Base-by-base conservation (phyloP, 169 alveolate species). In the Prorocentrum cordatum region DNA sequence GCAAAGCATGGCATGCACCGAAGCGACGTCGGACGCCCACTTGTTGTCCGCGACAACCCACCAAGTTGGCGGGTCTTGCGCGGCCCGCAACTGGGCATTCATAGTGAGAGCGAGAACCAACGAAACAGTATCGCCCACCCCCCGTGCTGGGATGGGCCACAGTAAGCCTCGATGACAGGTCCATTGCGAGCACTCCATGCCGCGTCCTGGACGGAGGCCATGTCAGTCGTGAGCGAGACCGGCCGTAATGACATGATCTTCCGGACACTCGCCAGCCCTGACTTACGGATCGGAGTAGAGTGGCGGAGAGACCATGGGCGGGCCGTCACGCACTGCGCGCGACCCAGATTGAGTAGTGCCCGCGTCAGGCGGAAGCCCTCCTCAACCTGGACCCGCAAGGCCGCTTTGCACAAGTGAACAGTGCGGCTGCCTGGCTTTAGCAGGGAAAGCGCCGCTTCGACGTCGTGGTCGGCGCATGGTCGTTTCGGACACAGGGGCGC, bases 1-100 rank as follows among this genome's bases (percentile, higher is more conserved):
- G 27, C 38, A 42, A 3, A 26, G 12, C 82, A 70, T 38, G 64
- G 27, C 26, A 27, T 39, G 26, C 32, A 70, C 27, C 18, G 45
- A 18, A 1, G 82, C 82, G 26, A 70, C 64, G 27, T 70, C 82
- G 32, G 42, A 70, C 0, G 82, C 82, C 82, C 82, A 70, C 31
- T 27, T 22, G 42, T 39, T 39, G n/a, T 39, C 82, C 26, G 42
- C 26, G 3, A 31, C 29, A 1, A 32, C 64, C 26, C 38, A 22
- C 29, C 10, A 24, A 16, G 36, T n/a, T 4, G 82, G 38, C n/a
- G 42, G 42, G 14, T 42, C 82, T 1, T 24, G 24, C 10, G 38
- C 26, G 27, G 38, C 36, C 36, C 82, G 22, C 12, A 31, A 61
- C 29, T 70, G 82, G 22, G 66, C 82, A 7, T 39, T 27, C 16